Percentiles rank a stretch among this genome's conserved stretches.
Evolutionary conservation across 257 asterid genomes (phyloP).

Genomic region (Capsicum chinense): DNA sequence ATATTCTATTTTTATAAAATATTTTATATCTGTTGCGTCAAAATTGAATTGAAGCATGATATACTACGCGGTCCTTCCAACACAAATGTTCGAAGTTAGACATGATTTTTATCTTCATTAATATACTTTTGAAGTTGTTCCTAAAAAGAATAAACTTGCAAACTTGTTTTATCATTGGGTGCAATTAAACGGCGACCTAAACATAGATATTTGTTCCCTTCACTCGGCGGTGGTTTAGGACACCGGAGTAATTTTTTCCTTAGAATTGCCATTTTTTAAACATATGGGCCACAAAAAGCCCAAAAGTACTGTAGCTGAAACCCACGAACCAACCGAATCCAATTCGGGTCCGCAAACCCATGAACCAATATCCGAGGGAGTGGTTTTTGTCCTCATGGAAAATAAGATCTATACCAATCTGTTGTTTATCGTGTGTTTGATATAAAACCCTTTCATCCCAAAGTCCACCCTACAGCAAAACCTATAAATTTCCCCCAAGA

Average conservation of each 20-base stretch:
- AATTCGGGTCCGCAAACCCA: not conserved
- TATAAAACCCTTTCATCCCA: slow-evolving; percentile 14
- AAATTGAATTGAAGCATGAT: not conserved
- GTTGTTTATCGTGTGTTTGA: not conserved
- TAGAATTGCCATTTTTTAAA: not conserved
- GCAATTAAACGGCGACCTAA: too few relatives aligned
- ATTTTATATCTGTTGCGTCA: not conserved
- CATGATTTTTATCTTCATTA: not conserved
- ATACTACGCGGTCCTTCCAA: not conserved
- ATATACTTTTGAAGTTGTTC: not conserved
- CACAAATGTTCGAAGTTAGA: not conserved
- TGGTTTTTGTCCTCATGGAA: not conserved
- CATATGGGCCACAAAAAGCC: slow-evolving; percentile 21
- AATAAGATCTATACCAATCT: not conserved
- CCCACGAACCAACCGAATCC: not conserved
- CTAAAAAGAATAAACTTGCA: not conserved
- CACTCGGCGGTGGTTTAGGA: too few relatives aligned
- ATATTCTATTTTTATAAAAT: not conserved
- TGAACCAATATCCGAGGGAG: too few relatives aligned
- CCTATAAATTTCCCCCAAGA: slow-evolving; percentile 5
- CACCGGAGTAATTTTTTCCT: too few relatives aligned
- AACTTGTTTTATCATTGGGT: not conserved
- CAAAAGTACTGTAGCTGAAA: not conserved
- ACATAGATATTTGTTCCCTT: too few relatives aligned
- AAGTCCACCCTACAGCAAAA: not conserved